These are phyloP conservation scores for Leucaena leucocephala DNA, from an alignment of 306 rosid genomes.

Conservation along the genomic window DNA sequence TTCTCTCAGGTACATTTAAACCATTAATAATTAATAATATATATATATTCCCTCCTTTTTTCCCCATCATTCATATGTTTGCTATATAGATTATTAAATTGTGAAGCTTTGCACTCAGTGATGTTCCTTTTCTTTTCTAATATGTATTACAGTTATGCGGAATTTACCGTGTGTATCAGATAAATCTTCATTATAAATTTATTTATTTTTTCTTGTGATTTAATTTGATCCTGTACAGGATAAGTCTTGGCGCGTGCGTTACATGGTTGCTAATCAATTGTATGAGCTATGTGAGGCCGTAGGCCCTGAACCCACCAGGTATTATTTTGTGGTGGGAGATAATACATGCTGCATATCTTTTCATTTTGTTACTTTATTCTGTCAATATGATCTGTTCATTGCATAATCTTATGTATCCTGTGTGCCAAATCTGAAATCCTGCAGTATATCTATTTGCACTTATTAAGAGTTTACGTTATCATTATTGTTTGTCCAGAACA, in stretches of 20 bases:
- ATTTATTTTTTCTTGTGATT: conserved; percentile 14
- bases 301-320: conserved; percentile 97
- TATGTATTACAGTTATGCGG: conserved; percentile 11
- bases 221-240: conserved; percentile 57
- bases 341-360: conserved; percentile 27
- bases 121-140: neutral
- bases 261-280: conserved; percentile 98
- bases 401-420: conserved; percentile 14
- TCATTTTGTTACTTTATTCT: conserved; percentile 13
- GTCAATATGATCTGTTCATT: conserved; percentile 31
- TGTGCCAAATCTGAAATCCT: conserved; percentile 14
- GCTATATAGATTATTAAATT: conserved; percentile 2
- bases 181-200: neutral
- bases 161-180: neutral
- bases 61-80: neutral
- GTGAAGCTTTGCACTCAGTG: conserved; percentile 18
- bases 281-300: conserved; percentile 98
- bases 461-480: conserved; percentile 30
- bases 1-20: conserved; percentile 83
- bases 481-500: conserved; percentile 49
- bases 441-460: conserved; percentile 1
- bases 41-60: neutral
- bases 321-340: conserved; percentile 31
- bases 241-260: conserved; percentile 99
- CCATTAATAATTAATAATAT: neutral